A percentile compares a stretch with the other conserved stretches of the same genome.
Conservation (phyloP, 768 basidiomycete species). For the Coprinellus aureogranulatus region DNA sequence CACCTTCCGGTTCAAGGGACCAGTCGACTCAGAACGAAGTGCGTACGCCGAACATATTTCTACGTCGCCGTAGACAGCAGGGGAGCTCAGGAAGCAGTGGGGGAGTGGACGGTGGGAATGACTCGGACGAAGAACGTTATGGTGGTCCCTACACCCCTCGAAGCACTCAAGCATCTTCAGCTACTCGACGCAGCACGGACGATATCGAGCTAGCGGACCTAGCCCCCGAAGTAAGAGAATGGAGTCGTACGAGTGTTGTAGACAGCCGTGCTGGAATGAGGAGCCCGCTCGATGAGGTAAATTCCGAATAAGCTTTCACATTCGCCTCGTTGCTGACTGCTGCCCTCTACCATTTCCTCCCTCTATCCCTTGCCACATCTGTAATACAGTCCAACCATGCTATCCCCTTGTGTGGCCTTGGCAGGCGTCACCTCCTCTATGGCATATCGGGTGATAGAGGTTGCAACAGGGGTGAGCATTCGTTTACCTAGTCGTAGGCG, state of each 20-base stretch:
- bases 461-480: no score
- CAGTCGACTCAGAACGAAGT: constrained; percentile 21
- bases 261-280: constrained; percentile 25
- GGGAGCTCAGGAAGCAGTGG: not conserved
- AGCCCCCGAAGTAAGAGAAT: constrained; percentile 49
- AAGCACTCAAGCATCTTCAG: constrained; percentile 11
- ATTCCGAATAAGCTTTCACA: not conserved
- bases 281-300: constrained; percentile 48
- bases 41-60: not conserved
- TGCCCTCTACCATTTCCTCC: no score
- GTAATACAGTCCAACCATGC: no score
- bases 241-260: constrained; percentile 37
- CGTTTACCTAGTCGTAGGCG: no score
- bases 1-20: constrained; percentile 23
- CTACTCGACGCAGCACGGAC: constrained; percentile 14
- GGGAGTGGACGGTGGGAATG: constrained; percentile 17
- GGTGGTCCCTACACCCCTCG: not conserved
- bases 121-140: constrained; percentile 19
- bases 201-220: constrained; percentile 53
- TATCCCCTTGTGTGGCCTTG: no score
- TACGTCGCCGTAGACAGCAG: constrained; percentile 7
- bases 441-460: no score
- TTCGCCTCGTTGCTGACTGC: constrained; percentile 3
- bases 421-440: no score
- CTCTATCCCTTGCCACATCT: no score